Conservation (phyloP, 108 stramenopile genomes). For the Cylindrotheca fusiformis region DNA sequence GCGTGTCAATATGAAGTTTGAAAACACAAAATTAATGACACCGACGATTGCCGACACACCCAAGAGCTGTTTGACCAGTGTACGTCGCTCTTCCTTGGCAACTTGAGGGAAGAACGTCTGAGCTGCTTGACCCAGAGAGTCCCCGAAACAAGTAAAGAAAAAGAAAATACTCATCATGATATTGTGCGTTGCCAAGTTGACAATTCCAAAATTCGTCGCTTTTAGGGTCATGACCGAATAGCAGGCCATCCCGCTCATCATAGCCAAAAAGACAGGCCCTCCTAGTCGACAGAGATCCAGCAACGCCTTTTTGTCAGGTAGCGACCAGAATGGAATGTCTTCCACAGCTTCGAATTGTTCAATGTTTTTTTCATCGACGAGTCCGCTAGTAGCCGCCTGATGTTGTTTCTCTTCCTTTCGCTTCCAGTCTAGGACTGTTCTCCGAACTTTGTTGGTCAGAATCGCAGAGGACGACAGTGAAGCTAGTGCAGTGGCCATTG, state of each 20-base stretch:
- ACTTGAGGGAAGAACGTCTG: constrained; percentile 88
- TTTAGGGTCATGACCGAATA: constrained; percentile 77
- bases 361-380: not conserved
- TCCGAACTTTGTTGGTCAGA: constrained; percentile 47
- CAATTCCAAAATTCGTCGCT: constrained; percentile 71
- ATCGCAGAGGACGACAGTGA: constrained; percentile 45
- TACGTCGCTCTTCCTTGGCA: constrained; percentile 19
- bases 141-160: constrained; percentile 91
- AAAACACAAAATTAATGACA: constrained; percentile 11
- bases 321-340: constrained; percentile 50
- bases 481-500: constrained; percentile 68
- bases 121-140: constrained; percentile 79
- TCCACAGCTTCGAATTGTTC: not conserved
- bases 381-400: not conserved
- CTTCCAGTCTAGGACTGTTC: constrained; percentile 55
- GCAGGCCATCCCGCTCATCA: constrained; percentile 73
- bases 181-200: constrained; percentile 80
- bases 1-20: constrained; percentile 22
- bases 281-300: constrained; percentile 60
- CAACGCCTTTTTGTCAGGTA: constrained; percentile 57
- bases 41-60: constrained; percentile 16
- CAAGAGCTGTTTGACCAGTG: constrained; percentile 25
- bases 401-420: constrained; percentile 20
- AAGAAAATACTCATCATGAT: constrained; percentile 90
- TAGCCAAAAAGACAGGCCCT: constrained; percentile 84